Percentiles rank a stretch among this genome's conserved stretches.
phyloP scores from a whole-genome alignment of 495 filamentous ascomycete genomes.

The Podospora pseudocomata region DNA sequence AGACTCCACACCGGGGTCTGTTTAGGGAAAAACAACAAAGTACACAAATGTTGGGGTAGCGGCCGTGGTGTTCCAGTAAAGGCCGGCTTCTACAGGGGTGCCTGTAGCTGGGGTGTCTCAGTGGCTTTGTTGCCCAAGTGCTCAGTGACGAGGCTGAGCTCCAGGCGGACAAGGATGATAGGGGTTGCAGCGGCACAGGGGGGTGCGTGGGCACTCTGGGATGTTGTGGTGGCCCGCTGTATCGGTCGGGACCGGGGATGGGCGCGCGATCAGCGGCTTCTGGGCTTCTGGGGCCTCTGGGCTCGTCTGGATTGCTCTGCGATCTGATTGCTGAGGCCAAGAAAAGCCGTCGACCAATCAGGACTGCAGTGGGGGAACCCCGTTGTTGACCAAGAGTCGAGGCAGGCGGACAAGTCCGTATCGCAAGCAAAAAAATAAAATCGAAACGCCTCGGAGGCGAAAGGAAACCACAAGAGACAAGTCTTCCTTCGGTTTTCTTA shows the following conservation, averaged over 20 bases:
- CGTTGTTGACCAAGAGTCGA: not conserved
- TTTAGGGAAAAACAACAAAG: slow-evolving; percentile 16
- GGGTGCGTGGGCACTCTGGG: slow-evolving; percentile 18
- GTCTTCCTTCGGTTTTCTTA: not conserved
- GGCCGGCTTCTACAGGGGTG: slow-evolving; percentile 26
- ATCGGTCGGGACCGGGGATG: slow-evolving; percentile 29
- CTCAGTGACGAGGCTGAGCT: slow-evolving; percentile 29
- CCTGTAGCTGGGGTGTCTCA: slow-evolving; percentile 33
- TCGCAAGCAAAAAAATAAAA: slow-evolving; percentile 17
- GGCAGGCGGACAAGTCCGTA: slow-evolving; percentile 28
- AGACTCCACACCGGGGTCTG: not conserved
- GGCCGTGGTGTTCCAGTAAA: slow-evolving; percentile 25
- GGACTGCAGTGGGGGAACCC: slow-evolving; percentile 14
- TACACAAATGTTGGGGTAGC: slow-evolving; percentile 21
- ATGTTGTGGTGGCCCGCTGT: slow-evolving; percentile 26
- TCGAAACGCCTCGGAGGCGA: not conserved
- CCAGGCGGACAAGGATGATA: slow-evolving; percentile 34
- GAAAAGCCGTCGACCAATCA: slow-evolving; percentile 12
- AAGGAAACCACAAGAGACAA: not conserved
- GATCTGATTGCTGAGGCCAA: slow-evolving; percentile 6
- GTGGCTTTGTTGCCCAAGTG: slow-evolving; percentile 24
- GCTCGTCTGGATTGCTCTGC: slow-evolving; percentile 18
- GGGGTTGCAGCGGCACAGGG: slow-evolving; percentile 18
- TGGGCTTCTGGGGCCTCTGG: slow-evolving; percentile 16
- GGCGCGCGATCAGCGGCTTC: slow-evolving; percentile 29